Base-by-base conservation (phyloP, 768 basidiomycete genomes). In the Boletus insuetus region DNA sequence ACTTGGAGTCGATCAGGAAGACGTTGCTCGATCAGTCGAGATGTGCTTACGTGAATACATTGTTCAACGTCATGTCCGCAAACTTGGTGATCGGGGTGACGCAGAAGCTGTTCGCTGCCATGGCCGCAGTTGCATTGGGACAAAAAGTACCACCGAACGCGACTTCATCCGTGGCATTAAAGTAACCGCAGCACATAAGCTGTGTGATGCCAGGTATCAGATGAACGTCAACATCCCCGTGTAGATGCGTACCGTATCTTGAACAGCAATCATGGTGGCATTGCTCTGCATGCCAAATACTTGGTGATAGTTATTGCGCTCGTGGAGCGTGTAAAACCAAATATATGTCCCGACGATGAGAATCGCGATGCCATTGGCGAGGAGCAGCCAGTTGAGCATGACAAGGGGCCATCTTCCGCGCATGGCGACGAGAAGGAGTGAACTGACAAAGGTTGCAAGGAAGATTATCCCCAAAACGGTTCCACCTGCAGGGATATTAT, bases 101-200 rank as follows among this genome's bases (percentile, higher is more conserved):
- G 65, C 94, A 97, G 66, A 86, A 85, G 53, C 79, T 84, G 53
- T 69, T 64, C 16, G 53, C 62, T 48, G 66, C 71, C 47, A 70
- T 62, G 34, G 75, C 69, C 19, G 70, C 75, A 19, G 70, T 44
- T 35, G 69, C 71, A 61, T 77, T 75, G 3, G 71, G 68, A 70
- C 89, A 91, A 67, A 86, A 85, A 6, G 53, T 68, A 35, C 86
- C 85, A n/a, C 82, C 84, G 46, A 85, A 74, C 56, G 79, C 82
- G 34, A 79, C 78, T 4, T 75, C 59, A 55, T 87, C 81, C 3
- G 81, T 82, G 20, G 82, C 82, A 58, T 82, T 82, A 67, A 89
- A 89, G 71, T 93, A 96, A 17, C 94, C 94, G 63, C 94, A 96
- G 74, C 94, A 95, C 53, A 73, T 69, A 62, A 92, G 77, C 92